phyloP scores from a whole-genome alignment of 2,329 filamentous ascomycete species.

The Pseudocercospora vitis region DNA sequence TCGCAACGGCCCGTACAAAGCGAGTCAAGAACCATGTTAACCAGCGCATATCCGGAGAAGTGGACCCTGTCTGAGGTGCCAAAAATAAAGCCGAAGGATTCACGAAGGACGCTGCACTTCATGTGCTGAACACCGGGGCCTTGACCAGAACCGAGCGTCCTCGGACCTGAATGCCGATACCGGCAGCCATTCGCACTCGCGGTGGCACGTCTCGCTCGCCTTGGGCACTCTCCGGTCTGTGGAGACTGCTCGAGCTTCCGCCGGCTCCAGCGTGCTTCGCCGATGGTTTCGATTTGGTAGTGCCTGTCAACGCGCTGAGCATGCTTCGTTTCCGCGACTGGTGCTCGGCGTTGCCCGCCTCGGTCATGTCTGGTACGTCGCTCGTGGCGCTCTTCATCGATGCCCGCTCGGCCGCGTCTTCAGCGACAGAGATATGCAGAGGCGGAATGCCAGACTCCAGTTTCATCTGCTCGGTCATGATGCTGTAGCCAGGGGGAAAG shows the following conservation, averaged over 20 bases:
- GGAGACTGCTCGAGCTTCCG: conserved; percentile 41
- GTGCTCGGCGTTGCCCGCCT: conserved; percentile 26
- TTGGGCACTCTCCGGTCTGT: conserved; percentile 44
- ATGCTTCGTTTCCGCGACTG: conserved; percentile 41
- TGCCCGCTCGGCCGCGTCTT: conserved; percentile 46
- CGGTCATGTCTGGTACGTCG: conserved; percentile 37
- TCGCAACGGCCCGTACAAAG: conserved; percentile 7
- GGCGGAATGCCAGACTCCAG: conserved; percentile 62
- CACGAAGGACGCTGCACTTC: conserved; percentile 10
- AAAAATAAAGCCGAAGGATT: conserved; percentile 3
- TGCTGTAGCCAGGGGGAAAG: conserved; percentile 70
- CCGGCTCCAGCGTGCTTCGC: conserved; percentile 39
- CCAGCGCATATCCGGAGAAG: neutral
- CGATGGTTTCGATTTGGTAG: conserved; percentile 40
- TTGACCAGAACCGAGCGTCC: conserved; percentile 52
- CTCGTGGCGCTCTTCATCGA: conserved; percentile 39
- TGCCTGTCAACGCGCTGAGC: conserved; percentile 45
- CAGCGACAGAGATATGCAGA: conserved; percentile 45
- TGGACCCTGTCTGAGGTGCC: conserved; percentile 7
- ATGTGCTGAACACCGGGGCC: conserved; percentile 47
- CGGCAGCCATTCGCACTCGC: conserved; percentile 50
- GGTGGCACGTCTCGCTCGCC: conserved; percentile 43
- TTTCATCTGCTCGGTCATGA: conserved; percentile 79
- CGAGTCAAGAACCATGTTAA: neutral
- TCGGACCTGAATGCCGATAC: conserved; percentile 50